A percentile compares a stretch with the other conserved stretches of the same genome.
Evolutionary conservation across 371 early-diverging fungal genomes (phyloP).

Genomic region (Phascolomyces articulosus): DNA sequence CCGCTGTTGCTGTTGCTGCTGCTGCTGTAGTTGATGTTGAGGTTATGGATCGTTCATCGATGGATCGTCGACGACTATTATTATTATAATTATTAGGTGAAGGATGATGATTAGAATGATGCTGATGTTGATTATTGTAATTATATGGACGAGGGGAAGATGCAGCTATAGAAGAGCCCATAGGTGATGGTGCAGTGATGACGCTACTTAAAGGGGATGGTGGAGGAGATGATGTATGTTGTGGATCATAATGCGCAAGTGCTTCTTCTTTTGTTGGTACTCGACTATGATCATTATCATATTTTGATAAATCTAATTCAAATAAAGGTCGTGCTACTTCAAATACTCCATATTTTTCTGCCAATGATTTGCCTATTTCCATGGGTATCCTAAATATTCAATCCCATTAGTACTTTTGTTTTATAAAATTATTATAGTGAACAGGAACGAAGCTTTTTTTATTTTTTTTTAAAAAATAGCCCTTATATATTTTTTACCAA

Average conservation of each 20-base stretch:
- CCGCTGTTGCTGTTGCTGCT: too few species aligned
- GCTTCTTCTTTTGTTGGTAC: slow-evolving; percentile 34
- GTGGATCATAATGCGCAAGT: slow-evolving; percentile 7
- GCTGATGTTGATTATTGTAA: too few species aligned
- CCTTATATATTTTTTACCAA: slow-evolving; percentile 56
- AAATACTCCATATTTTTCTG: slow-evolving; percentile 71
- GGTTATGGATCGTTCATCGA: not conserved
- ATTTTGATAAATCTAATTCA: slow-evolving; percentile 59
- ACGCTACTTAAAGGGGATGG: not conserved
- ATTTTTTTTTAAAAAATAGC: too few species aligned
- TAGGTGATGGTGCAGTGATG: too few species aligned
- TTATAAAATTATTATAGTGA: not conserved
- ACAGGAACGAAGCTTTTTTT: too few species aligned
- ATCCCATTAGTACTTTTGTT: not conserved
- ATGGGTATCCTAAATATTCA: slow-evolving; percentile 74
- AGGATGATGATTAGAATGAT: too few species aligned
- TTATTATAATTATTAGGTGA: too few species aligned
- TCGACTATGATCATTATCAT: slow-evolving; percentile 11
- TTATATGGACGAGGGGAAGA: not conserved
- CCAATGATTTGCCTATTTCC: slow-evolving; percentile 72
- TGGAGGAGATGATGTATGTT: slow-evolving; percentile 9
- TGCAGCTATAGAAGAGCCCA: not conserved
- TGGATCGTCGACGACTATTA: not conserved
- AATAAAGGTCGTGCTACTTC: slow-evolving; percentile 63
- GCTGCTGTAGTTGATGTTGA: too few species aligned